Evolutionary conservation across 2,329 filamentous ascomycete genomes (phyloP), one percentile per base, ranked within the genome.

Genomic region (Exophiala sp.): DNA sequence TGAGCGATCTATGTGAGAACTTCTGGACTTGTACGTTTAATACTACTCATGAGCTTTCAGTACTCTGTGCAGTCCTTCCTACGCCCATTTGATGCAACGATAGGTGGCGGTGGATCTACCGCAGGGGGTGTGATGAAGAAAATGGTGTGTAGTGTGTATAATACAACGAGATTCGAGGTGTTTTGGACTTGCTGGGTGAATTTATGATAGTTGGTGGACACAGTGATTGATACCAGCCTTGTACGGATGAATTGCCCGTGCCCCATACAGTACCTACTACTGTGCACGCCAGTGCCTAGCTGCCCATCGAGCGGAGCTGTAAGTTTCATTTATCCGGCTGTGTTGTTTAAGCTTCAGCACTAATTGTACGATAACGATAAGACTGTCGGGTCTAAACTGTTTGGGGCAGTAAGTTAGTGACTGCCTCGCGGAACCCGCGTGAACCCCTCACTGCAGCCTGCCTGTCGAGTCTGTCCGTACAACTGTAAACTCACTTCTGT

Each of bases 1-100:
- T 41, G 54, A 60, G 57, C 34, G 54, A 55, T 55, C 47, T 56
- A 49, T 32, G 46, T 38, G 54, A 52, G 47, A 53, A 53, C 47
- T 49, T 50, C 34, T 50, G 49, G 49, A 52, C 41, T 42, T 57
- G 54, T 54, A 60, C 48, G 50, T 29, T 29, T 53, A 57, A 57
- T 57, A 51, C 38, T 42, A 8, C 24, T 47, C 21, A 14, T 33
- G 12, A 47, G 44, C 44, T 14, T 32, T 36, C 50, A 46, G 44
- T 36, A 47, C n/a, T 34, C 21, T 9, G 21, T 11, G 20, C 44
- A 47, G 35, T n/a, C 42, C 36, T 41, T 43, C 33, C 14, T 39
- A 14, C 18, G 35, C 21, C 32, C 34, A 35, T 40, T 48, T 32
- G 21, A n/a, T 24, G 41, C 10, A 20, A 43, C 1, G 18, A 20